A percentile compares a stretch with the other conserved stretches of the same genome.
Conservation (phyloP, 1,139 yeast species). For the Pichia sp. region DNA sequence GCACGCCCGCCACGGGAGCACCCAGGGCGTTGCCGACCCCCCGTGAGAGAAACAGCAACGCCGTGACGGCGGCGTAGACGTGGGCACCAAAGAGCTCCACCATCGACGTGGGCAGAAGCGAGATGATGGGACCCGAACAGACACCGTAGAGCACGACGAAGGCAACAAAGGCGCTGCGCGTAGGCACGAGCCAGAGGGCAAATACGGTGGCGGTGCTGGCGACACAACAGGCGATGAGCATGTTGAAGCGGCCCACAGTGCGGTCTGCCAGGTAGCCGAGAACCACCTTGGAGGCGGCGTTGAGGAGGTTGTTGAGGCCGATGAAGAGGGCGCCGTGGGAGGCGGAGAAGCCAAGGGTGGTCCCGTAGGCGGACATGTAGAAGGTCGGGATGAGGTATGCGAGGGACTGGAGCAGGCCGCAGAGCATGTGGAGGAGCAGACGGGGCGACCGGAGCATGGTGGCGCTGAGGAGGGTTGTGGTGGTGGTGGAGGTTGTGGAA, state of each 20-base stretch:
- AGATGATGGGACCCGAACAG: constrained; percentile 35
- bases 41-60: constrained; percentile 35
- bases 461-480: constrained; percentile 18
- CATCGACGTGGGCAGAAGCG: constrained; percentile 40
- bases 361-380: constrained; percentile 42
- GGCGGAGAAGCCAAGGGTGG: constrained; percentile 36
- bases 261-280: constrained; percentile 39
- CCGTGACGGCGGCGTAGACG: constrained; percentile 31
- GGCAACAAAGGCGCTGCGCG: constrained; percentile 34
- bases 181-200: constrained; percentile 36
- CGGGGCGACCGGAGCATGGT: constrained; percentile 27
- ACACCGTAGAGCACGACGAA: constrained; percentile 41
- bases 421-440: constrained; percentile 20
- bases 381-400: constrained; percentile 42
- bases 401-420: constrained; percentile 38
- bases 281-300: constrained; percentile 39
- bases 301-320: constrained; percentile 41
- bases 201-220: constrained; percentile 35
- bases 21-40: constrained; percentile 37
- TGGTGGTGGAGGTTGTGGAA: neutral
- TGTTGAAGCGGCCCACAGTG: constrained; percentile 38
- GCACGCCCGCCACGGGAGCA: constrained; percentile 35
- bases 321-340: constrained; percentile 42
- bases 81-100: constrained; percentile 19
- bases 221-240: constrained; percentile 37